Evolutionary conservation across 306 rosid species (phyloP), one percentile per base, ranked within the genome.

Genomic region (Medicago ruthenica): DNA sequence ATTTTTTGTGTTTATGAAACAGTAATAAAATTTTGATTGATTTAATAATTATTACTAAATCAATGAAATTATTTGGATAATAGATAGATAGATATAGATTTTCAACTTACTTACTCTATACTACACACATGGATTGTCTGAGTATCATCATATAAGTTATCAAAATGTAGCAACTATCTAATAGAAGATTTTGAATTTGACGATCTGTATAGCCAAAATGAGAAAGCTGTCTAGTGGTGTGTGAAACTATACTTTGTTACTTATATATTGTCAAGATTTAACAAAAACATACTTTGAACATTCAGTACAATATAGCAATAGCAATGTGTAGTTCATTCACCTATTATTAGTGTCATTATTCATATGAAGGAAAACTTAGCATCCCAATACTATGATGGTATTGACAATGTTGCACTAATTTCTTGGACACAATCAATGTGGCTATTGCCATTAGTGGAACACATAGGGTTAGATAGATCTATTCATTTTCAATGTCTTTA

Each of bases 191-290:
- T 67, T 27, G 36, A 59, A 67, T 41, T 76, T 76, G 60, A 76
- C 44, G 12, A 67, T n/a, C 3, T 76, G 80, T 67, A 16, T 55
- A 76, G 4, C 69, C 60, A 76, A 76, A 76, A 24, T 57, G 42
- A 76, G 80, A 54, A 76, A 24, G 47, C 58, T 22, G 15, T 20
- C 12, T 61, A 14, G 42, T 8, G 17, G 42, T 42, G 27, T 8
- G 18, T 31, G 16, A 47, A 47, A 47, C 40, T 34, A 42, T 41
- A 10, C 7, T 11, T 12, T 64, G 73, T 64, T 76, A 18, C 27
- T 31, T 6, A 31, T 16, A 65, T 18, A 31, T 73, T 13, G 68
- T 65, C 53, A 62, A 60, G 39, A 60, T 21, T 5, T 50, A 24
- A 24, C 27, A 24, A 2, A 24, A 1, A 24, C 27, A 24, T 24